Conservation (phyloP, 2,329 filamentous ascomycete genomes). For the Fusarium sp. region DNA sequence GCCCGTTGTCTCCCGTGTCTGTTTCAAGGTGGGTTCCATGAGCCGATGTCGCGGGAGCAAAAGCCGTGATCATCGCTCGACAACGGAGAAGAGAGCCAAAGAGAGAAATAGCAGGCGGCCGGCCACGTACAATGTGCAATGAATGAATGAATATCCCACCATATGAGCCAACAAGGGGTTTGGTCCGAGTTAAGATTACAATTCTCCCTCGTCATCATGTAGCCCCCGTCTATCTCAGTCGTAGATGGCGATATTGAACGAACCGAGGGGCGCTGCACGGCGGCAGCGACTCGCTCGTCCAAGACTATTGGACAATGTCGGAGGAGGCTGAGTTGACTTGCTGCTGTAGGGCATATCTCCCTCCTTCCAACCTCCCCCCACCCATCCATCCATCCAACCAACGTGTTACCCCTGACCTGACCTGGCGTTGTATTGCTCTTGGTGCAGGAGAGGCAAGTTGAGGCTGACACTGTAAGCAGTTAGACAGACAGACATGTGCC, state of each 20-base stretch:
- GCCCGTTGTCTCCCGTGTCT: slow-evolving; percentile 10
- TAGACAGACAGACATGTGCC: not conserved
- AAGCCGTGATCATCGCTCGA: slow-evolving; percentile 26
- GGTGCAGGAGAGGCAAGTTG: not conserved
- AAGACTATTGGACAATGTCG: slow-evolving; percentile 13
- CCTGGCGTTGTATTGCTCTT: slow-evolving; percentile 12
- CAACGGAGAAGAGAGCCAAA: slow-evolving; percentile 29
- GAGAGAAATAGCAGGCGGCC: slow-evolving; percentile 29
- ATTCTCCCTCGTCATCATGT: not conserved
- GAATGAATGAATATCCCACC: not conserved
- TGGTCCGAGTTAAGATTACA: not conserved
- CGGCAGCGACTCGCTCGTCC: slow-evolving; percentile 8
- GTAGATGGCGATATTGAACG: not conserved
- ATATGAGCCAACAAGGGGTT: slow-evolving; percentile 1
- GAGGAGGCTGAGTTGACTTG: slow-evolving; percentile 18
- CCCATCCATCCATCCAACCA: slow-evolving; percentile 11
- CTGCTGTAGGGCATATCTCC: not conserved
- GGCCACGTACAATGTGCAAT: slow-evolving; percentile 8
- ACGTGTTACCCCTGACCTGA: slow-evolving; percentile 32
- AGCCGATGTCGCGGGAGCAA: slow-evolving; percentile 32
- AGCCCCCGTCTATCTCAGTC: not conserved
- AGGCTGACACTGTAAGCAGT: slow-evolving; percentile 6
- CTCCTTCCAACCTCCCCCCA: slow-evolving; percentile 23
- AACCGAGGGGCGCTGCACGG: slow-evolving; percentile 3
- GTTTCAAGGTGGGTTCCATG: slow-evolving; percentile 34